Conservation (phyloP, 306 rosid species). For the Vigna trinervia region DNA sequence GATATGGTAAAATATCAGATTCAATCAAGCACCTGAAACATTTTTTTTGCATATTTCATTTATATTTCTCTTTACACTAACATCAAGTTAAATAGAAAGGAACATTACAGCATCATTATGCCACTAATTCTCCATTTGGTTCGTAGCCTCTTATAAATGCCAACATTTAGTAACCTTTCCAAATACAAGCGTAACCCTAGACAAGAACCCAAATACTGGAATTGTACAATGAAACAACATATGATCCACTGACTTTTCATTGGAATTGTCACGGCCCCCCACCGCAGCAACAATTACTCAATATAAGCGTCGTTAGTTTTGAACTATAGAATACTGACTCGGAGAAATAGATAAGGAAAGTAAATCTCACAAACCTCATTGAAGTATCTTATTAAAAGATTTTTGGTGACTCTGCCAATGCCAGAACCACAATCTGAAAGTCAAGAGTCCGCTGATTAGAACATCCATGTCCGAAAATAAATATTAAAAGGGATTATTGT, state of each 20-base stretch:
- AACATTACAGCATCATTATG: neutral
- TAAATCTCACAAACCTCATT: slow-evolving; percentile 72
- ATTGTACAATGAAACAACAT: slow-evolving; percentile 5
- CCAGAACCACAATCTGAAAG: slow-evolving; percentile 97
- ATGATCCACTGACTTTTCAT: neutral
- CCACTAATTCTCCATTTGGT: neutral
- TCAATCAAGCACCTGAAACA: too few species aligned
- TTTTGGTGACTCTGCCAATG: slow-evolving; percentile 89
- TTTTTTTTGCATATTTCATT: neutral
- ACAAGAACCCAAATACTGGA: slow-evolving; percentile 24
- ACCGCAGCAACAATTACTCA: slow-evolving; percentile 23
- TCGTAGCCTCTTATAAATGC: neutral
- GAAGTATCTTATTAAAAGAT: slow-evolving; percentile 82
- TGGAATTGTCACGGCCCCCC: neutral
- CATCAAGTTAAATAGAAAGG: neutral
- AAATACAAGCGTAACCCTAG: slow-evolving; percentile 27
- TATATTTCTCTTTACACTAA: slow-evolving; percentile 11
- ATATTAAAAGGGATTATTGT: neutral
- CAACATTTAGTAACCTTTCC: slow-evolving; percentile 5
- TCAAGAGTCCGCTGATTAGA: slow-evolving; percentile 32
- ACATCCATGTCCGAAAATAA: slow-evolving; percentile 15
- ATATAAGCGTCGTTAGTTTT: slow-evolving; percentile 10
- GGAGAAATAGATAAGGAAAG: slow-evolving; percentile 20
- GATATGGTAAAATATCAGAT: too few species aligned
- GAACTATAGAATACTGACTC: neutral